These are phyloP conservation scores for Backusella circina DNA, from an alignment of 192 early-diverging fungal species.

Conservation along the genomic window DNA sequence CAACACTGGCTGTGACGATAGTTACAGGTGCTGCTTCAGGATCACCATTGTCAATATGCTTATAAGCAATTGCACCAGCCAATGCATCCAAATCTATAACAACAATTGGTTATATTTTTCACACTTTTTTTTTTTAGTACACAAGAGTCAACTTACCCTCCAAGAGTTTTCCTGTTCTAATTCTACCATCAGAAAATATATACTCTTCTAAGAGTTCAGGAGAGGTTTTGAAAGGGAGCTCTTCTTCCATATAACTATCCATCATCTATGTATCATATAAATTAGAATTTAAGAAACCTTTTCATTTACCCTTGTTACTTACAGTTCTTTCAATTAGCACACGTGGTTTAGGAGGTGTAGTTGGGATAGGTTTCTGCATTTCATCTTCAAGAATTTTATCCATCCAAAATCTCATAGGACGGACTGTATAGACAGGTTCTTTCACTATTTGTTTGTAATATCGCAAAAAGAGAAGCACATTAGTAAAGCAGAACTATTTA, in stretches of 20 bases:
- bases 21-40: conserved; percentile 50
- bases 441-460: neutral
- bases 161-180: conserved; percentile 80
- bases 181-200: conserved; percentile 68
- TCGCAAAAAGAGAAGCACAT: neutral
- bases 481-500: neutral
- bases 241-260: conserved; percentile 75
- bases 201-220: conserved; percentile 77
- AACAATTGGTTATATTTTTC: neutral
- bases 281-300: neutral
- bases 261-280: conserved; percentile 38
- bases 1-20: conserved; percentile 87
- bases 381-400: conserved; percentile 32
- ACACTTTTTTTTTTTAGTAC: neutral
- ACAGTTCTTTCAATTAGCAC: conserved; percentile 22
- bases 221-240: conserved; percentile 74
- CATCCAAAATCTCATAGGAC: conserved; percentile 41
- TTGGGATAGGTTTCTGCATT: conserved; percentile 6
- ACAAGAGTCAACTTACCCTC: conserved; percentile 42
- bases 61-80: conserved; percentile 78
- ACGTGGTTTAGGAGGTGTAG: neutral
- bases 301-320: neutral
- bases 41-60: conserved; percentile 57
- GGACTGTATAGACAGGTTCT: conserved; percentile 22
- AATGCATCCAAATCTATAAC: conserved; percentile 67